Base-by-base conservation (phyloP, 2,329 filamentous ascomycete species). In the Verticillium dahliae region DNA sequence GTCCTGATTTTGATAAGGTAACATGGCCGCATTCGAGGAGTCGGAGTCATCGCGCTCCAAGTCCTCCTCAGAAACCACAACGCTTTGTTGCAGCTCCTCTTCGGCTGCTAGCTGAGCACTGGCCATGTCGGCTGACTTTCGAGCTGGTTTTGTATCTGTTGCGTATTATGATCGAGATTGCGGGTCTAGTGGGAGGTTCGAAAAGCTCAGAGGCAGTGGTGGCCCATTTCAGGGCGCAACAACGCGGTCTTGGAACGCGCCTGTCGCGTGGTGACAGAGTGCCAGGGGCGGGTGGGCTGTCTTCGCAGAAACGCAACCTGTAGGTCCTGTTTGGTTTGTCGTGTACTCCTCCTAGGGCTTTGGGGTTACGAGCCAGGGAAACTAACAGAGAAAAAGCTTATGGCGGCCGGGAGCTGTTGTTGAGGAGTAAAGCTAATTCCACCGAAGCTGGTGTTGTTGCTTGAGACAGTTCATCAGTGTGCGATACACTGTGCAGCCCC, bases 81-180 rank as follows among this genome's bases (percentile, higher is more conserved):
- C 80, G 70, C 81, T 84, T 67, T 83, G 81, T 68, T 85, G 83
- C 61, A 84, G 75, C 70, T 85, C 81, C 62, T 86, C 82, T 69
- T 85, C 79, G 10, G 45, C 45, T 74, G 83, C 84, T 58, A 80
- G 75, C 68, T 83, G 82, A 61, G 80, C 77, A 67, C 78, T 83
- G 59, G 78, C 72, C 80, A 84, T 84, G 9, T 22, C 18, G 3
- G 13, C 13, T 9, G 18, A 27, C 9, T 10, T 11, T 10, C 18
- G 7, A 22, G 18, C 9, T 31, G n/a, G 18, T 11, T 27, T 7
- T 22, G 7, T 27, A 10, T 52, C 45, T 6, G 18, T 5, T 7
- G 18, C 10, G 7, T 22, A 10, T n/a, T 45, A 15, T 45, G 14
- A 18, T n/a, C 6, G 22, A 9, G 3, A 4, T 22, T 31, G 1